phyloP scores from a whole-genome alignment of 83 land plant species.

The Thuja plicata region DNA sequence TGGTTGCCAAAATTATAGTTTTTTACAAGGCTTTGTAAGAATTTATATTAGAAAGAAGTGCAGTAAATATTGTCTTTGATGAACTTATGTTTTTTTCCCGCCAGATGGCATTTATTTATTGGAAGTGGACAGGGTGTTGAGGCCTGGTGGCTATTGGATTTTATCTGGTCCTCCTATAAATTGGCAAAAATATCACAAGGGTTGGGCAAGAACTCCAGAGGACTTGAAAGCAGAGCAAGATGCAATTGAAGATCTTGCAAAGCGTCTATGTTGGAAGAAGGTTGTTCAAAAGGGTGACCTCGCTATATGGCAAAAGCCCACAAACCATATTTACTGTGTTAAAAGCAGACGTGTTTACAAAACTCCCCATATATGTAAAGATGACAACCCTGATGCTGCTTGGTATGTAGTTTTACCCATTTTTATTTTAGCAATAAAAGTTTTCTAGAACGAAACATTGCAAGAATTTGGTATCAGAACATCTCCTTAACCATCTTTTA shows the following conservation, averaged over 20 bases:
- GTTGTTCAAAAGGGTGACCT: conserved; percentile 64
- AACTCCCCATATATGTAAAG: conserved; percentile 56
- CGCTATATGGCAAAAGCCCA: conserved; percentile 78
- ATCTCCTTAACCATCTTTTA: no score
- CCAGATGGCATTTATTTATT: conserved; percentile 83
- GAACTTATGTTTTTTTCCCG: background rate
- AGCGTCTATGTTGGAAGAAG: conserved; percentile 69
- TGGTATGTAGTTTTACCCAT: conserved; percentile 47
- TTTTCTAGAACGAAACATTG: background rate
- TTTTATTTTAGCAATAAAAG: background rate
- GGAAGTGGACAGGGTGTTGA: conserved; percentile 79
- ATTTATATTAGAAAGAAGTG: background rate
- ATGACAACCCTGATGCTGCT: conserved; percentile 69
- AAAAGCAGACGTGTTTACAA: conserved; percentile 28
- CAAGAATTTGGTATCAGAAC: background rate
- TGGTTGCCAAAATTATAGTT: background rate
- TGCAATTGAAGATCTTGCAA: conserved; percentile 63
- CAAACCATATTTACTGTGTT: conserved; percentile 57
- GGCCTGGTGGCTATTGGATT: conserved; percentile 93
- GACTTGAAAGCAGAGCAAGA: conserved; percentile 65
- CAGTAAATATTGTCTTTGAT: background rate
- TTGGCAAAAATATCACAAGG: conserved; percentile 66
- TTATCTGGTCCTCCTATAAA: conserved; percentile 89
- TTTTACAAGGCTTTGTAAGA: background rate
- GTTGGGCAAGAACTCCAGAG: conserved; percentile 66